Conservation (phyloP, 768 basidiomycete species). For the Rhodotorula babjevae region DNA sequence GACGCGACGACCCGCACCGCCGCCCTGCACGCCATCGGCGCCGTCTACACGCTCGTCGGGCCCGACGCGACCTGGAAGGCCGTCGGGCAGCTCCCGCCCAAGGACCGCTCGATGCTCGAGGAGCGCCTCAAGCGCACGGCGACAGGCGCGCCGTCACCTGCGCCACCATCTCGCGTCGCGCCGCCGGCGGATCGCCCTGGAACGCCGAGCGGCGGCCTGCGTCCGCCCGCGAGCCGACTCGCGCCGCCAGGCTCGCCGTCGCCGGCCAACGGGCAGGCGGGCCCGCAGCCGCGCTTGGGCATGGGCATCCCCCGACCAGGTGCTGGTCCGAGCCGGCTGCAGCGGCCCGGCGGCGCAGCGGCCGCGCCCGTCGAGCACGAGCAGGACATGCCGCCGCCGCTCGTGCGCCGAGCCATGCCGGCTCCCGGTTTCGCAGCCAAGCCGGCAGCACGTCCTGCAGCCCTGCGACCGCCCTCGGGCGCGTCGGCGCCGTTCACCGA, state of each 20-base stretch:
- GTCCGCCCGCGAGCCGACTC: conserved; percentile 2
- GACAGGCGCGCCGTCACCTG: conserved; percentile 20
- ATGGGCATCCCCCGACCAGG: conserved; percentile 2
- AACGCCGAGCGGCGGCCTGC: conserved; percentile 4
- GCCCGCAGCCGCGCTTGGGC: conserved; percentile 6
- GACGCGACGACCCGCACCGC: conserved; percentile 85
- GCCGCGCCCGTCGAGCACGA: background rate
- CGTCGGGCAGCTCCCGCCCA: conserved; percentile 68
- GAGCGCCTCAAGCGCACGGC: conserved; percentile 58
- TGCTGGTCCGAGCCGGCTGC: conserved; percentile 16
- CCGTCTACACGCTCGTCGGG: conserved; percentile 74
- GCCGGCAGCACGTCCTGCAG: background rate
- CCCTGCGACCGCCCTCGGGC: background rate
- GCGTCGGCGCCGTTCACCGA: conserved; percentile 16
- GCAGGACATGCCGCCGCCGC: conserved; percentile 9
- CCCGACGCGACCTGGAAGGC: conserved; percentile 72
- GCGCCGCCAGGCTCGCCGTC: conserved; percentile 11
- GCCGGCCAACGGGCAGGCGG: background rate
- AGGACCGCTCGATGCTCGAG: conserved; percentile 88
- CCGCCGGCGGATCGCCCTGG: conserved; percentile 3
- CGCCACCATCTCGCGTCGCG: conserved; percentile 11
- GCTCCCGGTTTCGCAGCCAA: conserved; percentile 19
- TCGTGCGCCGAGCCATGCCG: background rate
- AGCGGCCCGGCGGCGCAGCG: conserved; percentile 13
- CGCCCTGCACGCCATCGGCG: conserved; percentile 73